Conservation (phyloP, 257 asterid species). For the Misopates orontium region DNA sequence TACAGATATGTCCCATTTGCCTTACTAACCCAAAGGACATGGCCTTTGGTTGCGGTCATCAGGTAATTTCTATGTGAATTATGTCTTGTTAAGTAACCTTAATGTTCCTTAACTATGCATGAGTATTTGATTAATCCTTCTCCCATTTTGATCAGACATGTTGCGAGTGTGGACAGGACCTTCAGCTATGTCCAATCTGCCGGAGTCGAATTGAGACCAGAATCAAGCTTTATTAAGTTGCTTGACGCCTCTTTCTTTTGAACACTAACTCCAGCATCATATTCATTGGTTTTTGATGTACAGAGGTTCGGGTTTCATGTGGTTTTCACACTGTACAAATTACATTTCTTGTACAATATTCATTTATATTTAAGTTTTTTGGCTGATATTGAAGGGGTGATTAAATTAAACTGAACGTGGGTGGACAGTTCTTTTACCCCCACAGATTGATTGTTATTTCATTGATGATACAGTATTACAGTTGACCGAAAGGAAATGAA, state of each 20-base stretch:
- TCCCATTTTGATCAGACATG: slow-evolving; percentile 56
- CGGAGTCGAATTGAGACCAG: slow-evolving; percentile 71
- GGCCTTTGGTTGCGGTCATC: slow-evolving; percentile 99
- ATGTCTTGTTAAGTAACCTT: not conserved
- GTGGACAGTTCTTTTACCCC: not conserved
- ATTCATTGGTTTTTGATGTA: slow-evolving; percentile 13
- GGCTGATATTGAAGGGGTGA: not conserved
- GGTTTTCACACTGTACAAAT: slow-evolving; percentile 4
- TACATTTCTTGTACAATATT: not conserved
- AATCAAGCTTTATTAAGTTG: slow-evolving; percentile 71
- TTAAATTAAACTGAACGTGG: not conserved
- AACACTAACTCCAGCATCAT: slow-evolving; percentile 2
- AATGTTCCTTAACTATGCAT: not conserved
- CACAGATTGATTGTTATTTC: no score
- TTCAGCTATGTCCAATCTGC: slow-evolving; percentile 75
- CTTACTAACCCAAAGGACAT: slow-evolving; percentile 74
- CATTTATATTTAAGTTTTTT: not conserved
- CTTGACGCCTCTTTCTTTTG: slow-evolving; percentile 6
- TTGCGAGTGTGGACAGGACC: slow-evolving; percentile 69
- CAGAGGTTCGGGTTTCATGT: slow-evolving; percentile 2
- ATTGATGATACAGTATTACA: no score
- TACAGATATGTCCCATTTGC: slow-evolving; percentile 84
- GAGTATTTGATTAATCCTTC: slow-evolving; percentile 1
- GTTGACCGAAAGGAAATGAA: slow-evolving; percentile 21
- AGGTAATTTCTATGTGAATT: slow-evolving; percentile 42